Evolutionary conservation across 176 grass and related monocot genomes (phyloP).

Genomic region (Poa annua): DNA sequence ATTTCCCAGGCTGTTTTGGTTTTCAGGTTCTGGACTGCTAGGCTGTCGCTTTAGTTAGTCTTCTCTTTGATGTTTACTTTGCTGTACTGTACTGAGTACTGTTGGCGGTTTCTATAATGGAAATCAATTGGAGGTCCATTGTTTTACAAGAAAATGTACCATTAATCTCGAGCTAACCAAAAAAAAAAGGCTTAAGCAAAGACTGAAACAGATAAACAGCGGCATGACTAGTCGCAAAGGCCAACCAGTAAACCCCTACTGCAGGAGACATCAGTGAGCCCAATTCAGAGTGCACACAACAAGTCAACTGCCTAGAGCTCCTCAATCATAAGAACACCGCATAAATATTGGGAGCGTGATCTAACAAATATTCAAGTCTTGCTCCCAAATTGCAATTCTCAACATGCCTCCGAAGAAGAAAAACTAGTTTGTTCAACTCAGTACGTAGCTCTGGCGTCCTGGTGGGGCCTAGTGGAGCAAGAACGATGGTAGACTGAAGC

Average conservation of each 20-base stretch:
- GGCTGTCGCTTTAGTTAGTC: not conserved
- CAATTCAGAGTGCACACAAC: constrained; percentile 4
- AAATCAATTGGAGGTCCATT: not conserved
- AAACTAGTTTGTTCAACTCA: not conserved
- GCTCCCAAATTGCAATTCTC: constrained; percentile 4
- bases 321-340: not conserved
- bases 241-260: no score
- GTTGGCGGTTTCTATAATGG: not conserved
- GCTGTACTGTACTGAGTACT: not conserved
- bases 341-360: constrained; percentile 7
- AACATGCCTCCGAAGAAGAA: not conserved
- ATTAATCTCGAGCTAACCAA: not conserved
- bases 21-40: not conserved
- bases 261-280: no score
- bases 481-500: not conserved
- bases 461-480: constrained; percentile 15
- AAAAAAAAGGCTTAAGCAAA: not conserved
- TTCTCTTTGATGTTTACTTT: not conserved
- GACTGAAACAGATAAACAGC: not conserved
- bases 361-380: no score
- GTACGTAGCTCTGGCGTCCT: no score
- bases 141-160: not conserved
- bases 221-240: not conserved
- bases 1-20: not conserved
- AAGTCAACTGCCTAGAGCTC: not conserved